These are phyloP conservation scores for Geosmithia putterillii DNA, from an alignment of 2,329 filamentous ascomycete genomes.

Conservation along the genomic window DNA sequence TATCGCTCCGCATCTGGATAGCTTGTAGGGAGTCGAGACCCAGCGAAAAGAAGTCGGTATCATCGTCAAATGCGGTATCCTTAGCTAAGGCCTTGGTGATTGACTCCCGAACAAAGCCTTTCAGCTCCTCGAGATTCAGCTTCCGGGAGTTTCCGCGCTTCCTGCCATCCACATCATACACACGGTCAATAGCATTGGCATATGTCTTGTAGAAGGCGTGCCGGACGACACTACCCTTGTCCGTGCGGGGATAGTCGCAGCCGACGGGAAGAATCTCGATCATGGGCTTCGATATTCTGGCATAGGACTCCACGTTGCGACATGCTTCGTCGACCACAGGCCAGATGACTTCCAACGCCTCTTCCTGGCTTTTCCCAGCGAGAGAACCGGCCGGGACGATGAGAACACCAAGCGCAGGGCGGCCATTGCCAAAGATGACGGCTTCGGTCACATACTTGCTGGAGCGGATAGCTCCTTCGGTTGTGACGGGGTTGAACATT, in stretches of 20 bases:
- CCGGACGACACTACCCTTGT: conserved; percentile 41
- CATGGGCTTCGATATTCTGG: conserved; percentile 31
- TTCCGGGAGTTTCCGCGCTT: conserved; percentile 3
- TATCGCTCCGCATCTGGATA: conserved; percentile 38
- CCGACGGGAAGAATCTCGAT: conserved; percentile 30
- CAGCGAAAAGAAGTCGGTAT: conserved; percentile 44
- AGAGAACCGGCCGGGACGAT: conserved; percentile 28
- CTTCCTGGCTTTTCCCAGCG: conserved; percentile 12
- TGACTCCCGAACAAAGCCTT: conserved; percentile 17
- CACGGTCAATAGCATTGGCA: conserved; percentile 25
- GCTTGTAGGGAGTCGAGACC: conserved; percentile 49
- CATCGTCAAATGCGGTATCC: conserved; percentile 5
- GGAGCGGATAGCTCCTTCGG: conserved; percentile 42
- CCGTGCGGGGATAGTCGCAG: conserved; percentile 30
- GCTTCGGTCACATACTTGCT: conserved; percentile 34
- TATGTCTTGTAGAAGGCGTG: conserved; percentile 32
- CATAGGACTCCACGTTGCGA: conserved; percentile 13
- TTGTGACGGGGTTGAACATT: conserved; percentile 52
- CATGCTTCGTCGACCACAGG: conserved; percentile 16
- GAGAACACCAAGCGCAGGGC: conserved; percentile 41
- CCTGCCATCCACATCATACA: conserved; percentile 12
- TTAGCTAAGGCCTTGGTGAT: conserved; percentile 6
- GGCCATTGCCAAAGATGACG: conserved; percentile 47
- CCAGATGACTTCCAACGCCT: conserved; percentile 15
- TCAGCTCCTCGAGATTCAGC: conserved; percentile 14